phyloP scores from a whole-genome alignment of 441 rosid genomes.

The Erodium moschatum region DNA sequence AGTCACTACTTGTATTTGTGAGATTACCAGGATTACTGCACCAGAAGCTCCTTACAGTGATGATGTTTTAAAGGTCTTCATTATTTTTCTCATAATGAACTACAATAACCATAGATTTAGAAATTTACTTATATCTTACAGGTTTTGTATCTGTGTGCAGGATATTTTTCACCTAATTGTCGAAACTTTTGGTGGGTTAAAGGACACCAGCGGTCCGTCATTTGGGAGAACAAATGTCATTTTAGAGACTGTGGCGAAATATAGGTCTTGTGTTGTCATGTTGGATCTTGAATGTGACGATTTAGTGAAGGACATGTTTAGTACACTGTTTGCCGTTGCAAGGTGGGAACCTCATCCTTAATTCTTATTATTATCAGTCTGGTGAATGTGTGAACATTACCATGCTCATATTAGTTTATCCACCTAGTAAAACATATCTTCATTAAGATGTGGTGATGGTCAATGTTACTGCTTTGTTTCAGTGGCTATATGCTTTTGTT shows the following conservation, averaged over 20 bases:
- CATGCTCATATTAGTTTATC: not conserved
- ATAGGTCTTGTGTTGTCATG: slow-evolving; percentile 77
- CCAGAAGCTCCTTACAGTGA: slow-evolving; percentile 96
- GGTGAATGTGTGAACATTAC: not conserved
- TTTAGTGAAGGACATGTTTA: slow-evolving; percentile 61
- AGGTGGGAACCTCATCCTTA: slow-evolving; percentile 49
- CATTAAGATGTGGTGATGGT: not conserved
- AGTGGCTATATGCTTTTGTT: not conserved
- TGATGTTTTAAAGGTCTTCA: slow-evolving; percentile 69
- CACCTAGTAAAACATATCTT: not conserved
- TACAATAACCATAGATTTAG: not conserved
- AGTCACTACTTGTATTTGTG: slow-evolving; percentile 91
- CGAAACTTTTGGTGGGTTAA: slow-evolving; percentile 54
- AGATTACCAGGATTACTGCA: slow-evolving; percentile 93
- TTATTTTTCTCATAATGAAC: not conserved
- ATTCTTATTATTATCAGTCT: not conserved
- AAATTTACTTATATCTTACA: not conserved
- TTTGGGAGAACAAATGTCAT: slow-evolving; percentile 64
- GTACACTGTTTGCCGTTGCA: slow-evolving; percentile 76
- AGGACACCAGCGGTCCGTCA: slow-evolving; percentile 57
- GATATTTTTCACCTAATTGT: slow-evolving; percentile 64
- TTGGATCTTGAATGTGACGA: slow-evolving; percentile 77
- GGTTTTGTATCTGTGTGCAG: slow-evolving; percentile 28
- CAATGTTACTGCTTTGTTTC: not conserved
- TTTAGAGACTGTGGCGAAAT: slow-evolving; percentile 67